Percentiles rank a stretch among this genome's conserved stretches.
Evolutionary conservation across 106 monocot species (phyloP).

Genomic region (Gastrodia elata): DNA sequence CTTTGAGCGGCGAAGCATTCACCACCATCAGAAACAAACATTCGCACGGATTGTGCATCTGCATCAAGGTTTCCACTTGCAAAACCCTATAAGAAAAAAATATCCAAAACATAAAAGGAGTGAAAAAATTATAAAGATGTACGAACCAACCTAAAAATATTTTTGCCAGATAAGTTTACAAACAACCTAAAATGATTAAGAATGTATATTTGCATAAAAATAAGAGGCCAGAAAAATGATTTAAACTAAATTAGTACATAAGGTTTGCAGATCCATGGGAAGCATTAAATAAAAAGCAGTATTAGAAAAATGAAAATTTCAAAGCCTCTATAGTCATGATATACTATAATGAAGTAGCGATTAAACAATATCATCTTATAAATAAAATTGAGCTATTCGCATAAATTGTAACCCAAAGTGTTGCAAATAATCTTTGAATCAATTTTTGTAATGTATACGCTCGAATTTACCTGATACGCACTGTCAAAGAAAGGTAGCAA

Average conservation of each 20-base stretch:
- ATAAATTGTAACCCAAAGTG: neutral
- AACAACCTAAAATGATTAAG: neutral
- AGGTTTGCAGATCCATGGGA: neutral
- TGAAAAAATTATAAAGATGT: neutral
- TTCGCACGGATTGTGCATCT: constrained; percentile 82
- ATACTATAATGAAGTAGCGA: neutral
- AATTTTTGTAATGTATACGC: neutral
- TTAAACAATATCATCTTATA: neutral
- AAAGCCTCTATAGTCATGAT: neutral
- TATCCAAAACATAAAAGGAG: neutral
- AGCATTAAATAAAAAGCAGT: neutral
- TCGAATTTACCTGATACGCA: constrained; percentile 86
- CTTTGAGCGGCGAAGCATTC: constrained; percentile 90
- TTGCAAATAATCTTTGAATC: neutral
- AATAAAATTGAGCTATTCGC: neutral
- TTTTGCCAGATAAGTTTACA: neutral
- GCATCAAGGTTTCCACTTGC: constrained; percentile 91
- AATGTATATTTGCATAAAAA: neutral
- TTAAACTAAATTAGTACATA: neutral
- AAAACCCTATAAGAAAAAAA: constrained; percentile 59
- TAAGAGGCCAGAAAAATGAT: neutral
- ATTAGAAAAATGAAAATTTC: neutral
- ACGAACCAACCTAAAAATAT: neutral
- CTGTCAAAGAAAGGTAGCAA: constrained; percentile 97
- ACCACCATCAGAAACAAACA: constrained; percentile 97